Conservation (phyloP, 768 basidiomycete species). For the Tricholomella constricta region DNA sequence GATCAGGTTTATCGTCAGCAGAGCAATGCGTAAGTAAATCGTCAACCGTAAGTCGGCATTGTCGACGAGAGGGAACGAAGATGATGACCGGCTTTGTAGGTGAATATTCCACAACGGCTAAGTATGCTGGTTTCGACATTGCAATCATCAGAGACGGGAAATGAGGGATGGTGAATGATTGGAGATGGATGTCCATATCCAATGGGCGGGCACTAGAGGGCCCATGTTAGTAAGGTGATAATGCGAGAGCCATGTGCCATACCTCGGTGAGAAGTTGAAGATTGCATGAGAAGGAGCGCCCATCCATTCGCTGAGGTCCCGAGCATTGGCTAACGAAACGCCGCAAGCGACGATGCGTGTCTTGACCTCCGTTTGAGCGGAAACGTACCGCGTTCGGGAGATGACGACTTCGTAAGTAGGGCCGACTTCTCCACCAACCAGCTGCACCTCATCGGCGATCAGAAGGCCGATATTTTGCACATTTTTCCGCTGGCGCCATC, state of each 20-base stretch:
- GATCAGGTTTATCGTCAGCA: slow-evolving; percentile 81
- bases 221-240: slow-evolving; percentile 5
- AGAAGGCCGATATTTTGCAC: slow-evolving; percentile 91
- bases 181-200: slow-evolving; percentile 96
- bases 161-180: slow-evolving; percentile 95
- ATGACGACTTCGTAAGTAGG: slow-evolving; percentile 96
- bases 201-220: slow-evolving; percentile 82
- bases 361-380: slow-evolving; percentile 89
- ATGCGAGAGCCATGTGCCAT: slow-evolving; percentile 12
- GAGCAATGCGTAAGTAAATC: slow-evolving; percentile 87
- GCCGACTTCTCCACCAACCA: slow-evolving; percentile 92
- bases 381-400: slow-evolving; percentile 95
- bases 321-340: slow-evolving; percentile 93
- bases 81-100: slow-evolving; percentile 84
- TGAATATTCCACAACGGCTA: slow-evolving; percentile 88
- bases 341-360: slow-evolving; percentile 95
- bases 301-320: slow-evolving; percentile 98
- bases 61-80: slow-evolving; percentile 91
- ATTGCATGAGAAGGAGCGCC: slow-evolving; percentile 91
- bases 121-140: slow-evolving; percentile 98
- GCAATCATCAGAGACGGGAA: slow-evolving; percentile 98
- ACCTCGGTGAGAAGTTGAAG: slow-evolving; percentile 97
- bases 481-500: slow-evolving; percentile 97
- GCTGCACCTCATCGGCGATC: slow-evolving; percentile 94
- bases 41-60: slow-evolving; percentile 92